Evolutionary conservation across 2,329 filamentous ascomycete genomes (phyloP), one percentile per base, ranked within the genome.

Genomic region (Arthroderma sp.): DNA sequence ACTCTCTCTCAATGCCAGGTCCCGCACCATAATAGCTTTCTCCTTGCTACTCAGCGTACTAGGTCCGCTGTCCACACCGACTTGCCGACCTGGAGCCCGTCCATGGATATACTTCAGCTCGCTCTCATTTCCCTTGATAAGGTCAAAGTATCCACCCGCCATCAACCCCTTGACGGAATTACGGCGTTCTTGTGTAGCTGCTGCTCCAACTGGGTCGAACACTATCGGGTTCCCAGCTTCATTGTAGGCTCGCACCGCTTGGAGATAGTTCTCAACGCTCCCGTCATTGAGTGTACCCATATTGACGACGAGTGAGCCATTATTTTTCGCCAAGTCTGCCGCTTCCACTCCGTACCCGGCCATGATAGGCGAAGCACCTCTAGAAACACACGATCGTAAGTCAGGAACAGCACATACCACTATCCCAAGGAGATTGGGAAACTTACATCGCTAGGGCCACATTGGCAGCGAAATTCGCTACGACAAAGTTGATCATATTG

Each of bases 401-500:
- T 27, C 15, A 22, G 15, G 15, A 22, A 22, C 15, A 1, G 15
- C 15, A 4, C 15, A 3, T 3, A 32, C 29, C 8, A 7, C 29
- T 5, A 41, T 8, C 10, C 22, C 8, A 4, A 11, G 38, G 10
- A 27, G 11, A 29, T 5, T 9, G 29, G 29, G 29, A 6, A 34
- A 53, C 61, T 57, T 53, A 69, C 66, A 93, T 73, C 31, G 82
- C 78, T 10, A 95, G 73, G 34, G 86, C 86, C 3, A 95, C 82
- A 58, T 94, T 95, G 43, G 91, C 89, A 10, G 88, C 85, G 56
- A 96, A 84, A 66, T 95, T 94, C 58, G 94, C 87, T 22, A 95
- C 89, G 0, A 96, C 89, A 43, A 88, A 73, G 61, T 96, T 96
- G 43, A 91, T 96, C 86, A 96, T 96, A 66, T 94, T 95, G 66